Evolutionary conservation across 2,329 filamentous ascomycete genomes (phyloP).

Genomic region (Xylariomycetidae sp.): DNA sequence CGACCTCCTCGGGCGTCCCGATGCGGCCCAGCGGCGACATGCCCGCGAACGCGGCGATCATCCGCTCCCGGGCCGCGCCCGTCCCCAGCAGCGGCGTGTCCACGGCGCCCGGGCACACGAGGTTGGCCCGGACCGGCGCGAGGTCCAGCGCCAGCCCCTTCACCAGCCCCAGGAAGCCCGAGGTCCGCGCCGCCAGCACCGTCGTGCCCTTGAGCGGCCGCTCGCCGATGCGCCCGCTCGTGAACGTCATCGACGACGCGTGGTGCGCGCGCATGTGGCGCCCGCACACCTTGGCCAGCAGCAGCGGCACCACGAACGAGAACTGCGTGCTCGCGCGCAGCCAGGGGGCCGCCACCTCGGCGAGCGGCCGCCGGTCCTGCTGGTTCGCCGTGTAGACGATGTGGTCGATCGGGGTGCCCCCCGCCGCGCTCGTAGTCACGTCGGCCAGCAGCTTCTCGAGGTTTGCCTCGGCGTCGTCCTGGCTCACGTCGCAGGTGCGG

Average conservation of each 20-base stretch:
- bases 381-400: constrained; percentile 26
- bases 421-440: constrained; percentile 4
- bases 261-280: constrained; percentile 18
- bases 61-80: constrained; percentile 7
- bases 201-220: constrained; percentile 15
- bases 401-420: constrained; percentile 19
- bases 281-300: constrained; percentile 28
- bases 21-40: constrained; percentile 15
- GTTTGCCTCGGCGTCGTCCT: constrained; percentile 15
- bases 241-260: constrained; percentile 17
- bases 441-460: constrained; percentile 17
- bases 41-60: constrained; percentile 10
- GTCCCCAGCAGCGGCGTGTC: constrained; percentile 15
- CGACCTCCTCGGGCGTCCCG: constrained; percentile 19
- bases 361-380: constrained; percentile 20
- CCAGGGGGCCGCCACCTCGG: constrained; percentile 12
- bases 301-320: constrained; percentile 27
- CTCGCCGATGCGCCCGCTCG: constrained; percentile 21
- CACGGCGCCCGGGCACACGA: constrained; percentile 18
- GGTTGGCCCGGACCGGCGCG: constrained; percentile 18
- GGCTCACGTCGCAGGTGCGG: constrained; percentile 18
- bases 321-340: constrained; percentile 23
- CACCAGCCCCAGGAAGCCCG: constrained; percentile 19
- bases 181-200: constrained; percentile 16
- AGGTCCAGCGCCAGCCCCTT: constrained; percentile 25